These are phyloP conservation scores for Colletotrichum tofieldiae DNA, from an alignment of 2,329 filamentous ascomycete genomes.

Conservation along the genomic window DNA sequence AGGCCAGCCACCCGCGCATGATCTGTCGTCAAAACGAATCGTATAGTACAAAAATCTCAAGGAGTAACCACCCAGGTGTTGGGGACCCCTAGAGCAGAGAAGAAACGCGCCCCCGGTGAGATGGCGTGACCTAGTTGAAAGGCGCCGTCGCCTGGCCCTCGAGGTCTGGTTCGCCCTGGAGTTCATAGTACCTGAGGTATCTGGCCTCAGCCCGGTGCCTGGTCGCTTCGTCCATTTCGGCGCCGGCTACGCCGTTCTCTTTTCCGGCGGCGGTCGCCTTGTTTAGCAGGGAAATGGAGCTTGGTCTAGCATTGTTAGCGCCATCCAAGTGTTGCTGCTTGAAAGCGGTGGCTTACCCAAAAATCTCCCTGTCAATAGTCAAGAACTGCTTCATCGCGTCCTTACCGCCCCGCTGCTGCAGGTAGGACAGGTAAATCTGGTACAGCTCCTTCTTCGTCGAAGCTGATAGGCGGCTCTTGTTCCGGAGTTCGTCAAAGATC, in stretches of 20 bases:
- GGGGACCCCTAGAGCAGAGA: slow-evolving; percentile 20
- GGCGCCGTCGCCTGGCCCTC: slow-evolving; percentile 65
- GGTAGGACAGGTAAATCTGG: slow-evolving; percentile 84
- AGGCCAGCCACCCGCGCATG: slow-evolving; percentile 22
- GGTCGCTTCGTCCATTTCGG: slow-evolving; percentile 67
- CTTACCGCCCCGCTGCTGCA: slow-evolving; percentile 86
- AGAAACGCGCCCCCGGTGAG: slow-evolving; percentile 15
- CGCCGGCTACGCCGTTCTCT: slow-evolving; percentile 60
- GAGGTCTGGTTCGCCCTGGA: slow-evolving; percentile 62
- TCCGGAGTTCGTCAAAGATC: slow-evolving; percentile 82
- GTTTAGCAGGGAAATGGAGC: slow-evolving; percentile 61
- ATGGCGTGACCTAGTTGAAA: slow-evolving; percentile 61
- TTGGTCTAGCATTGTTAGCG: slow-evolving; percentile 55
- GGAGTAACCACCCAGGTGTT: slow-evolving; percentile 16
- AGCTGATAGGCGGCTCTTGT: slow-evolving; percentile 79
- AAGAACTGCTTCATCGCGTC: slow-evolving; percentile 91
- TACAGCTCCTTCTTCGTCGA: slow-evolving; percentile 82
- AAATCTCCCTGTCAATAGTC: slow-evolving; percentile 86
- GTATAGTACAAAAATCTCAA: slow-evolving; percentile 40
- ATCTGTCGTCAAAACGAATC: slow-evolving; percentile 37
- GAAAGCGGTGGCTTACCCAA: slow-evolving; percentile 75
- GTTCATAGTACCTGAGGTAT: slow-evolving; percentile 69
- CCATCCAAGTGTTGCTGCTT: neutral
- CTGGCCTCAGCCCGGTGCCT: slow-evolving; percentile 66
- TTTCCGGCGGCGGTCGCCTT: slow-evolving; percentile 58